These are phyloP conservation scores for Plenodomus biglobosus DNA, from an alignment of 2,329 filamentous ascomycete species.

Conservation along the genomic window DNA sequence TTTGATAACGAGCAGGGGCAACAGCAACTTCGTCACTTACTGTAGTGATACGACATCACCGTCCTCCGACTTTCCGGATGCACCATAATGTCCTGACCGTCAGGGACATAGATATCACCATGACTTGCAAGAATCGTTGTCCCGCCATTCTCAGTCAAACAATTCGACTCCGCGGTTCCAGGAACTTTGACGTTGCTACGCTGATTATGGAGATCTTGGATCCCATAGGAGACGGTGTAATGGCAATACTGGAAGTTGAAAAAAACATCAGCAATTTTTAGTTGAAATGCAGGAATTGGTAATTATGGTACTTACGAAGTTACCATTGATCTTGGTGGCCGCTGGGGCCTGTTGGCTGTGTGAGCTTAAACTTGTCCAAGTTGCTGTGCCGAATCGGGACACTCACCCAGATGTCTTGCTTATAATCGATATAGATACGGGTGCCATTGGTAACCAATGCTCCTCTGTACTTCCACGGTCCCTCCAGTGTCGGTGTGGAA, in stretches of 20 bases:
- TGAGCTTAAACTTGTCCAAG: background rate
- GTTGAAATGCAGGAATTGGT: background rate
- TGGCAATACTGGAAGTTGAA: slow-evolving; percentile 58
- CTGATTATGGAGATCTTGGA: slow-evolving; percentile 63
- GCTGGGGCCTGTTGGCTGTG: slow-evolving; percentile 60
- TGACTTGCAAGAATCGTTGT: slow-evolving; percentile 62
- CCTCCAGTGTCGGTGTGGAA: slow-evolving; percentile 47
- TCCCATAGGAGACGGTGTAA: slow-evolving; percentile 64
- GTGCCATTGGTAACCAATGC: slow-evolving; percentile 48
- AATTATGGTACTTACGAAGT: background rate
- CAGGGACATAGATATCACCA: slow-evolving; percentile 43
- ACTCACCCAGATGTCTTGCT: slow-evolving; percentile 52
- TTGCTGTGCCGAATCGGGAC: background rate
- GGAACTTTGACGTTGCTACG: slow-evolving; percentile 50
- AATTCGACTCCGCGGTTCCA: slow-evolving; percentile 45
- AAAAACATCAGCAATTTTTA: background rate
- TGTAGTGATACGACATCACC: slow-evolving; percentile 40
- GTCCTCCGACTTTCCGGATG: slow-evolving; percentile 16
- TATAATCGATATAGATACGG: slow-evolving; percentile 45
- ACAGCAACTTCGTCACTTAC: too few species aligned
- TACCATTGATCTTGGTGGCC: slow-evolving; percentile 54
- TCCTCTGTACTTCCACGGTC: slow-evolving; percentile 52
- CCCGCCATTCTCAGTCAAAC: slow-evolving; percentile 58
- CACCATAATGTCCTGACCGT: slow-evolving; percentile 34
- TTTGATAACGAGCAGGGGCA: too few species aligned